phyloP scores from a whole-genome alignment of 2,329 filamentous ascomycete species.

The Colletotrichum scovillei region DNA sequence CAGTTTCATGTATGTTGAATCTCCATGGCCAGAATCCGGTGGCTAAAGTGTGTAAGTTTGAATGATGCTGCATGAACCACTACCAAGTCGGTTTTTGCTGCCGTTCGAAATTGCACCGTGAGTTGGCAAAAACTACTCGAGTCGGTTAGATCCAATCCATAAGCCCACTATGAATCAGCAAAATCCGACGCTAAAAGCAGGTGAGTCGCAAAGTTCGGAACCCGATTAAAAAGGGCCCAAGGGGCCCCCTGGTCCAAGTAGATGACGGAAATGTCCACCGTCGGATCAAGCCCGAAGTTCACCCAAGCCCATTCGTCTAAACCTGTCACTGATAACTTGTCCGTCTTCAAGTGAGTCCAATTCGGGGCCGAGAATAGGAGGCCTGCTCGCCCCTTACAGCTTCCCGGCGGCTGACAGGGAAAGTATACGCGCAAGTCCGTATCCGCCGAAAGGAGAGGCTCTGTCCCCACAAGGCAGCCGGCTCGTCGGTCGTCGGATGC shows the following conservation, averaged over 20 bases:
- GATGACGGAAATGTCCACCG: neutral
- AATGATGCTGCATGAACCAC: slow-evolving; percentile 4
- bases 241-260: neutral
- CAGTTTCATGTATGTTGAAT: slow-evolving; percentile 22
- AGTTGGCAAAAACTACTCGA: neutral
- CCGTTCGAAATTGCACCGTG: slow-evolving; percentile 14
- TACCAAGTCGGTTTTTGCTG: slow-evolving; percentile 22
- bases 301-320: neutral
- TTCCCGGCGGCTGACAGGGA: slow-evolving; percentile 5
- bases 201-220: neutral
- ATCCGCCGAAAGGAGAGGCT: slow-evolving; percentile 19
- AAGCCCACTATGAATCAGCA: neutral
- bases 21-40: neutral
- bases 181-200: neutral
- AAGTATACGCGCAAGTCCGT: slow-evolving; percentile 17
- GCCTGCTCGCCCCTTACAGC: neutral
- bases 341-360: neutral
- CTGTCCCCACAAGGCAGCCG: slow-evolving; percentile 18
- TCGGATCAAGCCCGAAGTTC: neutral
- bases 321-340: neutral
- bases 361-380: neutral
- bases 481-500: neutral
- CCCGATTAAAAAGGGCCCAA: neutral
- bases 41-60: neutral
- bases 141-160: neutral